Base-by-base conservation (phyloP, 2,329 filamentous ascomycete species). In the Aspergillus tubingensis region DNA sequence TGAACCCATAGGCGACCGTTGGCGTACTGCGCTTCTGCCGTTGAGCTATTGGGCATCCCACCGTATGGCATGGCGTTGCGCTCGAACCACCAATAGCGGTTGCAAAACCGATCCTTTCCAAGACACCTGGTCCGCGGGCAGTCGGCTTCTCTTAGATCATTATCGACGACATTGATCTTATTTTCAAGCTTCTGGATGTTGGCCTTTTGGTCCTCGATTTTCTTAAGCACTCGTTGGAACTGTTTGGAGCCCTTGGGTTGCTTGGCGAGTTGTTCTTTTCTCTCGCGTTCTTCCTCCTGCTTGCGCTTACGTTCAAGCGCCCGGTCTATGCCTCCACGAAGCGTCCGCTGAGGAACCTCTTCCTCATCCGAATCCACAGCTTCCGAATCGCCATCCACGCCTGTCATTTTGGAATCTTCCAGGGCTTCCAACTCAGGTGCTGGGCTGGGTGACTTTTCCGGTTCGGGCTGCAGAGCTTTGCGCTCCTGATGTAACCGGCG, bases 31-130 rank as follows among this genome's bases (percentile, higher is more conserved):
- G 94, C 92, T 49, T 88, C 83, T 1, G 92, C 90, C 1, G 94
- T 98, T 15, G 93, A 97, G 75, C 92, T 96, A 65, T 85, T 86
- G 0, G 93, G 93, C 58, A 97, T 83, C 4, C 95, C 95, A 32
- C 85, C 92, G 70, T 94, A 96, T 0, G 95, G 95, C 93, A 98
- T 98, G 23, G 93, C 95, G 71, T 98, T 99, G 64, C 94, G 89
- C 78, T 99, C 95, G 75, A 98, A 97, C 94, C 95, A 99, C 82
- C 96, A 98, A 77, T 98, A 99, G 57, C 94, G 87, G 77, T 99
- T 98, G 88, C 94, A 96, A 82, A 96, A 99, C 48, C 95, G 88
- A 77, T 99, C 95, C 74, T 95, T 94, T 62, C 95, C 95, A 25
- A 99, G 83, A 17, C 94, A 88, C 64, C 91, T 88, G 17, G 93